Conservation (phyloP, 768 basidiomycete genomes). For the Collybiopsis confluens region DNA sequence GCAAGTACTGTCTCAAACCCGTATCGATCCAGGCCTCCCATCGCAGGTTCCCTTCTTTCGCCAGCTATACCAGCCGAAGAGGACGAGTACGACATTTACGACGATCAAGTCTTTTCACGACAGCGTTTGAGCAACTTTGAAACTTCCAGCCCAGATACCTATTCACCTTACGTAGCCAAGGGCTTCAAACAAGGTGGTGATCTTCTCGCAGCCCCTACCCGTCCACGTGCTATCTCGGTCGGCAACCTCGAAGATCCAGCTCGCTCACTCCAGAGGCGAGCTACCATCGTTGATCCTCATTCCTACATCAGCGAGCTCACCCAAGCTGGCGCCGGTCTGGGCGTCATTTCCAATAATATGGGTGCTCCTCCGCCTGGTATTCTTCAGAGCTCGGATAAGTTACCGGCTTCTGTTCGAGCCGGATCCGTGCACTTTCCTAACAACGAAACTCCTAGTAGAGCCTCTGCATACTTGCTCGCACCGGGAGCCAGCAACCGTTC, state of each 20-base stretch:
- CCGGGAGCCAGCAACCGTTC: conserved; percentile 68
- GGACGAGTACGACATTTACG: conserved; percentile 66
- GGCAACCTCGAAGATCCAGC: conserved; percentile 80
- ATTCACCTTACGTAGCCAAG: conserved; percentile 61
- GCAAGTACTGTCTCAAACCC: conserved; percentile 93
- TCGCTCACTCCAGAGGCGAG: conserved; percentile 64
- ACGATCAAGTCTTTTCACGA: conserved; percentile 43
- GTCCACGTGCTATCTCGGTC: conserved; percentile 86
- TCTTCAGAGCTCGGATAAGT: conserved; percentile 55
- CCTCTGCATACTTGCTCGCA: conserved; percentile 64
- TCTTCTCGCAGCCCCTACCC: conserved; percentile 48
- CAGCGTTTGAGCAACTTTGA: conserved; percentile 66
- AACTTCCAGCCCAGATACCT: conserved; percentile 43
- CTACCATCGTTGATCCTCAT: conserved; percentile 53
- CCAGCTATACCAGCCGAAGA: conserved; percentile 72
- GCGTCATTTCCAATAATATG: conserved; percentile 32
- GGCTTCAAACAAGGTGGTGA: conserved; percentile 69
- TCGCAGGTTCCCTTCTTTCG: conserved; percentile 55
- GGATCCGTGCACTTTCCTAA: conserved; percentile 69
- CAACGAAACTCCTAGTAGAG: conserved; percentile 47
- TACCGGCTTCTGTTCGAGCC: conserved; percentile 38
- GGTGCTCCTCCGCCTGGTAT: conserved; percentile 47
- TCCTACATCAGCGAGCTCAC: conserved; percentile 57
- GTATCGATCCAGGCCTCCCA: conserved; percentile 67
- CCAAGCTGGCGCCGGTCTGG: conserved; percentile 35